These are phyloP conservation scores for Tricholoma sp. DNA, from an alignment of 768 basidiomycete species.

Conservation along the genomic window DNA sequence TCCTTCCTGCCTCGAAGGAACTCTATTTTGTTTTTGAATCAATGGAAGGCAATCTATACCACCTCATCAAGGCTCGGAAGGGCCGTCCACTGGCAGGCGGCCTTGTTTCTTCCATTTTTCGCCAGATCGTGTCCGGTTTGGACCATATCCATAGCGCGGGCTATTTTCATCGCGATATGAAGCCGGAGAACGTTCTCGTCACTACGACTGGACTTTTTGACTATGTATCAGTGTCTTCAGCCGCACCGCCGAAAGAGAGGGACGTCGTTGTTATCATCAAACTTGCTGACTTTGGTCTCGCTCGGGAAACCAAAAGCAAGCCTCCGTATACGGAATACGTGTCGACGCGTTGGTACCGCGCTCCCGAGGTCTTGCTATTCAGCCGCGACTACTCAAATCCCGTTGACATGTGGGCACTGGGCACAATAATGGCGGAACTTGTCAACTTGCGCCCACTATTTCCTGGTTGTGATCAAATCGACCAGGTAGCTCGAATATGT, in stretches of 20 bases:
- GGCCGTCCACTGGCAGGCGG: constrained; percentile 95
- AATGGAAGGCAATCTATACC: constrained; percentile 99
- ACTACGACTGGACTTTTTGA: constrained; percentile 95
- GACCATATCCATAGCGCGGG: constrained; percentile 89
- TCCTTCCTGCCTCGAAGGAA: constrained; percentile 92
- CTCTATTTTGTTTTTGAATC: constrained; percentile 99
- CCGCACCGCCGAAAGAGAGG: constrained; percentile 69
- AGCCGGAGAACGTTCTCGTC: constrained; percentile 97
- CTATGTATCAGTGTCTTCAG: constrained; percentile 77
- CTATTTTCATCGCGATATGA: constrained; percentile 99
- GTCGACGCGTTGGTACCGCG: constrained; percentile 99
- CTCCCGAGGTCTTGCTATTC: constrained; percentile 91
- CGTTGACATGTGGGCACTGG: constrained; percentile 99
- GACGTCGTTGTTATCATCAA: constrained; percentile 98
- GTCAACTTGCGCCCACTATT: constrained; percentile 94
- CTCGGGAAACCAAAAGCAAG: constrained; percentile 77
- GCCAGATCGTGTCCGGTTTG: constrained; percentile 85
- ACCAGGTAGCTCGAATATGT: constrained; percentile 88
- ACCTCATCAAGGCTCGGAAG: constrained; percentile 95
- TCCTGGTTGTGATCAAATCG: constrained; percentile 87
- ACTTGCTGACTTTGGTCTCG: constrained; percentile 96
- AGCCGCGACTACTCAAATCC: constrained; percentile 94
- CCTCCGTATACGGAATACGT: constrained; percentile 99
- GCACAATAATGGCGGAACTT: constrained; percentile 96
- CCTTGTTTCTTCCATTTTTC: constrained; percentile 91